phyloP scores from a whole-genome alignment of 345 rosid species.

The Excoecaria cochinchinensis region DNA sequence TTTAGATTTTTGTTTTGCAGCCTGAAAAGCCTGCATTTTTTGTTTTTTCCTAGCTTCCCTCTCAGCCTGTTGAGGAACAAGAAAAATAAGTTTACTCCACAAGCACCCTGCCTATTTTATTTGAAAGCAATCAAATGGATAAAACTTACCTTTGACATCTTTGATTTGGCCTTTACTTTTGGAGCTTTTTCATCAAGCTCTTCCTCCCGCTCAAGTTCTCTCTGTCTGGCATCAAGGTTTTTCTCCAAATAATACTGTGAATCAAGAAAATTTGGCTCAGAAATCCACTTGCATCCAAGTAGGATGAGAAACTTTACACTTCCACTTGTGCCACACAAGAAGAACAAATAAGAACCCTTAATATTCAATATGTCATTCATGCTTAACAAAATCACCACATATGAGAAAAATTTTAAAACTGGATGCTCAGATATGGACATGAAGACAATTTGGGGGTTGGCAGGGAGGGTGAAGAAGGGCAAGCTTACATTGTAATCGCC shows the following conservation, averaged over 20 bases:
- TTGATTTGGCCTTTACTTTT: conserved; percentile 87
- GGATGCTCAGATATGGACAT: neutral
- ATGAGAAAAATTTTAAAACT: neutral
- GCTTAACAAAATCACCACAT: too few species aligned
- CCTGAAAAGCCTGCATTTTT: conserved; percentile 83
- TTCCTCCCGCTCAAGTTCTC: conserved; percentile 70
- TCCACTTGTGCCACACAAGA: neutral
- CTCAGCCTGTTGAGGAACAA: conserved; percentile 54
- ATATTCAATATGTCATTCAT: too few species aligned
- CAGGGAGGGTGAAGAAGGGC: neutral
- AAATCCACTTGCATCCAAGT: neutral
- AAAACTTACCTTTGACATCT: conserved; percentile 78
- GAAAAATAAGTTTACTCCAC: too few species aligned
- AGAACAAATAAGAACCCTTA: too few species aligned
- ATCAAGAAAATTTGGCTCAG: neutral
- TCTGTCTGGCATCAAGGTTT: conserved; percentile 82
- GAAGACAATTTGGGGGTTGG: too few species aligned
- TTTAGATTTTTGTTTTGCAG: conserved; percentile 82
- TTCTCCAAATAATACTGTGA: conserved; percentile 91
- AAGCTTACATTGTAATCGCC: conserved; percentile 80
- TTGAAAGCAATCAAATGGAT: neutral
- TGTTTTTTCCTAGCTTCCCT: conserved; percentile 95
- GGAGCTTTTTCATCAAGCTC: conserved; percentile 89
- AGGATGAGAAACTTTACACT: neutral
- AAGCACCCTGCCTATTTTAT: too few species aligned